These are phyloP conservation scores for Sodiomyces alkalinus DNA, from an alignment of 2,329 filamentous ascomycete genomes.

Conservation along the genomic window DNA sequence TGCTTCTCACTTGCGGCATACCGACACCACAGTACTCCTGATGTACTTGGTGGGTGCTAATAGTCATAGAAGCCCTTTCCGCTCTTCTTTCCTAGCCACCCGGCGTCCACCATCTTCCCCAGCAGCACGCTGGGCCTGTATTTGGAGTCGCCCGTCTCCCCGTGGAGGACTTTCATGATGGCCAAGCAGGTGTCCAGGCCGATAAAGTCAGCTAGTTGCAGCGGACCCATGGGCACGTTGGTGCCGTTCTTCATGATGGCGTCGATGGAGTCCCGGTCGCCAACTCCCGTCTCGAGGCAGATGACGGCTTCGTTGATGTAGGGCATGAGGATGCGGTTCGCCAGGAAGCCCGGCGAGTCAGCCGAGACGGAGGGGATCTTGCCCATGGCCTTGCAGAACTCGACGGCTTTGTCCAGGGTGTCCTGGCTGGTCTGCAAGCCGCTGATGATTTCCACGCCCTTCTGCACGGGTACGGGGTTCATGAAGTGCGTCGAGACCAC, in stretches of 20 bases:
- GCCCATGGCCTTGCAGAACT: slow-evolving; percentile 82
- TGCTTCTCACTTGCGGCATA: background rate
- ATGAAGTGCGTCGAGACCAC: slow-evolving; percentile 97
- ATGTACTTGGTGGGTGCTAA: no score
- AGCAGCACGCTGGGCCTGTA: slow-evolving; percentile 82
- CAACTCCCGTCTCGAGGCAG: slow-evolving; percentile 86
- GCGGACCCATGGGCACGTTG: slow-evolving; percentile 93
- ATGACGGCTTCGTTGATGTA: slow-evolving; percentile 98
- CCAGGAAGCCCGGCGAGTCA: slow-evolving; percentile 86
- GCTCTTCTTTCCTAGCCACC: slow-evolving; percentile 94
- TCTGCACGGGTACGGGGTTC: slow-evolving; percentile 95
- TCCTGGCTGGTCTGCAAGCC: slow-evolving; percentile 77
- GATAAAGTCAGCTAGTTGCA: slow-evolving; percentile 92
- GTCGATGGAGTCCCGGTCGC: slow-evolving; percentile 81
- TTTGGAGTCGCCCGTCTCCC: slow-evolving; percentile 88
- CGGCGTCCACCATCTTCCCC: slow-evolving; percentile 92
- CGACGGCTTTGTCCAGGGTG: slow-evolving; percentile 69
- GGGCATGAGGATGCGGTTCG: slow-evolving; percentile 95
- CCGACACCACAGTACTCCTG: no score
- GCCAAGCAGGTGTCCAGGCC: slow-evolving; percentile 89
- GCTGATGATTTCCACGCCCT: slow-evolving; percentile 94
- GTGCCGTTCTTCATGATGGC: slow-evolving; percentile 99
- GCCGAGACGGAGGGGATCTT: slow-evolving; percentile 80
- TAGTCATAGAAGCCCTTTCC: slow-evolving; percentile 95
- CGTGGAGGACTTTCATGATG: slow-evolving; percentile 91